Base-by-base conservation (phyloP, 345 rosid genomes). In the Citrus unshiu region DNA sequence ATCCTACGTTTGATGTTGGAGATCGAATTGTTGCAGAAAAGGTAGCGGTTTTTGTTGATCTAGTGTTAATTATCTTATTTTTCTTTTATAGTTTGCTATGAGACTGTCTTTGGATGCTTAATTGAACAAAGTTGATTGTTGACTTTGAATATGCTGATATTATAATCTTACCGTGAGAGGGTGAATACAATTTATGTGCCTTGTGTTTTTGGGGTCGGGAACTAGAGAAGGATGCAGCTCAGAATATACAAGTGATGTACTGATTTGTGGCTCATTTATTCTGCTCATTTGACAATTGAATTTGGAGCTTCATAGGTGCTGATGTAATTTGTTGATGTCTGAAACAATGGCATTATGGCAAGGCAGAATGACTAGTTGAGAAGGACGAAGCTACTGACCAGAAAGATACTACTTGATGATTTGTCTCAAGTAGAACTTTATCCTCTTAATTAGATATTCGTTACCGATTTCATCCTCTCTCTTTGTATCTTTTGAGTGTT, bases 1-100 rank as follows among this genome's bases (percentile, higher is more conserved):
- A 94, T 90, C 99, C 99, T 39, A 94, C 97, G 24, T 94, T 96
- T 83, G 97, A 94, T 86, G 97, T 93, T 34, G 98, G 99, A 69
- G 99, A 96, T 76, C 89, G 97, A 82, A 80, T 94, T 72, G 92
- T 94, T 77, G 97, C 98, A 12, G 98, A 96, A 87, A 96, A 96
- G 98, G 98, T 94, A 80, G 25, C 68, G 46, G 9, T 79, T 70
- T 27, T 69, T 78, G 24, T 69, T 27, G 18, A 24, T 60, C 7
- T 60, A 39, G 19, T 51, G 25, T 37, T 57, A 62, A 39, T 18
- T 29, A 16, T 57, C 34, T 64, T 34, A 13, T 67, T 19, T 67
- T 22, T n/a, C 66, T 61, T 27, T 61, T 4, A 27, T 61, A 61
- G 25, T 61, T 16, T 54, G 7, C 7, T 5, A 54, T 1, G 58